These are phyloP conservation scores for Wickerhamiella shivajii DNA, from an alignment of 805 yeast genomes.

Conservation along the genomic window DNA sequence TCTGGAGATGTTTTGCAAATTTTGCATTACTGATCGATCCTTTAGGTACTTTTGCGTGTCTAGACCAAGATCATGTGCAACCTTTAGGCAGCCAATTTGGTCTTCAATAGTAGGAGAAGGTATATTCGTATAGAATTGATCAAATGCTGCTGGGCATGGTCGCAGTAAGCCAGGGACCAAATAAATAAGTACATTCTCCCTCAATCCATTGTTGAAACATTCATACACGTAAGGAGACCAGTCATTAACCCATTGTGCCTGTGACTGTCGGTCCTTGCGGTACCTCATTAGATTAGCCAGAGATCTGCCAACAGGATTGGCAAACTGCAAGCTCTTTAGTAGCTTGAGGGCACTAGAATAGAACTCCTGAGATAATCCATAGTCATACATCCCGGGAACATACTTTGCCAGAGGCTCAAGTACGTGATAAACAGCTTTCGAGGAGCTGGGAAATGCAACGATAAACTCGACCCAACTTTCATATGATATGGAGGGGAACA, in stretches of 20 bases:
- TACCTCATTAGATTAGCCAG: slow-evolving; percentile 7
- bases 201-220: slow-evolving; percentile 2
- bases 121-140: slow-evolving; percentile 1
- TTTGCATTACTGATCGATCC: not conserved
- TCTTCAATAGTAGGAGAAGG: slow-evolving; percentile 2
- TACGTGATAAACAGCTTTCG: slow-evolving; percentile 9
- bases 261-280: no score
- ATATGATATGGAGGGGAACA: slow-evolving; percentile 2
- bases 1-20: slow-evolving; percentile 4
- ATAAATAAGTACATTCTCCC: slow-evolving; percentile 10
- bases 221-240: slow-evolving; percentile 9
- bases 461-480: slow-evolving; percentile 10
- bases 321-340: slow-evolving; percentile 8
- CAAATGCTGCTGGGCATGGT: slow-evolving; percentile 5
- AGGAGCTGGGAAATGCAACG: slow-evolving; percentile 7
- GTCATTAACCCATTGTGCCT: slow-evolving; percentile 6
- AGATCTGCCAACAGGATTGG: slow-evolving; percentile 11
- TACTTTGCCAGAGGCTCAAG: slow-evolving; percentile 10
- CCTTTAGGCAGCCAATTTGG: slow-evolving; percentile 8
- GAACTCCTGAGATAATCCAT: slow-evolving; percentile 5
- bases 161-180: slow-evolving; percentile 9
- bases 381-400: slow-evolving; percentile 7
- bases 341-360: slow-evolving; percentile 6
- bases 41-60: slow-evolving; percentile 1
- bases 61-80: slow-evolving; percentile 8